phyloP scores from a whole-genome alignment of 2,329 filamentous ascomycete species.

The Nemania sp. region DNA sequence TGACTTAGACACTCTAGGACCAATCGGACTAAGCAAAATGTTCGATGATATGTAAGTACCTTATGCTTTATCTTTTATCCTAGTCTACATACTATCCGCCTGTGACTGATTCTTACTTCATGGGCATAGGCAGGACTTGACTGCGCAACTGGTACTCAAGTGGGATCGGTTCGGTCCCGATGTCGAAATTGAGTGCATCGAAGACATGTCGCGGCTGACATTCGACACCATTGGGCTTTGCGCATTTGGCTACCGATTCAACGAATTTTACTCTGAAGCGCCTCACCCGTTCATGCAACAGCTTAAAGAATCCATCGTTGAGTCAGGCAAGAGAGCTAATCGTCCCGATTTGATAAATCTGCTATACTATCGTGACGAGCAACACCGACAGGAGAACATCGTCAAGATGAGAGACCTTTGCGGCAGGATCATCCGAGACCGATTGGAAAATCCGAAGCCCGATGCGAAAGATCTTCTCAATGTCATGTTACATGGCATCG shows the following conservation, averaged over 20 bases:
- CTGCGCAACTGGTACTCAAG: slow-evolving; percentile 21
- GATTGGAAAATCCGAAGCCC: slow-evolving; percentile 20
- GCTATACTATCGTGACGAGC: slow-evolving; percentile 7
- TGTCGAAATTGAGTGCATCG: slow-evolving; percentile 14
- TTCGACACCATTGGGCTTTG: slow-evolving; percentile 22
- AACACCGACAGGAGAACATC: slow-evolving; percentile 17
- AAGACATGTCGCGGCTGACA: slow-evolving; percentile 23
- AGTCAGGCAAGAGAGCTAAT: slow-evolving; percentile 20
- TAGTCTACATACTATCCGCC: too few relatives aligned
- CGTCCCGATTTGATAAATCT: slow-evolving; percentile 13
- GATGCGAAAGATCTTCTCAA: slow-evolving; percentile 17
- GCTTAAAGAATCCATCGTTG: slow-evolving; percentile 12
- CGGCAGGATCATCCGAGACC: slow-evolving; percentile 21
- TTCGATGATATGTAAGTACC: slow-evolving; percentile 25
- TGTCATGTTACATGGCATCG: slow-evolving; percentile 18
- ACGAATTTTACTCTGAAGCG: slow-evolving; percentile 22
- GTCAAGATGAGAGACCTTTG: slow-evolving; percentile 20
- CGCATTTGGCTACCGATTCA: slow-evolving; percentile 22
- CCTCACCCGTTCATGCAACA: slow-evolving; percentile 21
- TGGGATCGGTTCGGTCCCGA: slow-evolving; percentile 18
- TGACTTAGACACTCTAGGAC: too few relatives aligned
- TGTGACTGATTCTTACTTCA: too few relatives aligned
- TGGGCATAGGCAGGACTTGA: slow-evolving; percentile 16
- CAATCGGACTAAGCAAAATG: slow-evolving; percentile 20
- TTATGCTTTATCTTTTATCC: too few relatives aligned